A percentile compares a stretch with the other conserved stretches of the same genome.
These are phyloP conservation scores for Parmelia sp. DNA, from an alignment of 495 filamentous ascomycete genomes.

Conservation along the genomic window DNA sequence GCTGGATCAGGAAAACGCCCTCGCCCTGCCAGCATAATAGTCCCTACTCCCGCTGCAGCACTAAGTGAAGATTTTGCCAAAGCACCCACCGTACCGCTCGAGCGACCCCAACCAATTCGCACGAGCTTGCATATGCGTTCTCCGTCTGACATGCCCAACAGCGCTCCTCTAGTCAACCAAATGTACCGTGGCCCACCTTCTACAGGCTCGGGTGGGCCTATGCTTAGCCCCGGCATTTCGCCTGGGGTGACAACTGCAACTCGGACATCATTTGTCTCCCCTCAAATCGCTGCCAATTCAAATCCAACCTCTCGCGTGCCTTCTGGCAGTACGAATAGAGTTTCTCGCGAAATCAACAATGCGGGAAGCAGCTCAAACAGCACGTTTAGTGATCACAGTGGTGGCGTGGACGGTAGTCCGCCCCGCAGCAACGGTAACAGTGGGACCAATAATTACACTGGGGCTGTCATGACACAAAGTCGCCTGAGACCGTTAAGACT, in stretches of 20 bases:
- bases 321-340: slow-evolving; percentile 32
- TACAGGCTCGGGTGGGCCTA: slow-evolving; percentile 51
- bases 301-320: slow-evolving; percentile 47
- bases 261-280: slow-evolving; percentile 47
- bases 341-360: slow-evolving; percentile 13
- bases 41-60: slow-evolving; percentile 32
- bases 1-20: slow-evolving; percentile 35
- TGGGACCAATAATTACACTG: slow-evolving; percentile 44
- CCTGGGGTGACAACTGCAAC: slow-evolving; percentile 40
- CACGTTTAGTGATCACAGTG: slow-evolving; percentile 53
- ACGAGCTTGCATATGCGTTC: slow-evolving; percentile 50
- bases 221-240: slow-evolving; percentile 46
- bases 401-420: slow-evolving; percentile 46
- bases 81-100: slow-evolving; percentile 75
- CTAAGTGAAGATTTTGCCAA: slow-evolving; percentile 65
- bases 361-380: slow-evolving; percentile 52
- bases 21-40: slow-evolving; percentile 55
- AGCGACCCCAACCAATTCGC: slow-evolving; percentile 57
- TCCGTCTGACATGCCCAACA: slow-evolving; percentile 59
- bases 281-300: slow-evolving; percentile 34
- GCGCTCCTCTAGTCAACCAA: slow-evolving; percentile 67
- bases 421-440: slow-evolving; percentile 50
- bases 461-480: slow-evolving; percentile 62
- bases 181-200: slow-evolving; percentile 66
- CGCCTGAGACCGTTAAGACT: slow-evolving; percentile 80